Percentiles rank a stretch among this genome's conserved stretches.
Evolutionary conservation across 768 basidiomycete genomes (phyloP).

Genomic region (Suillus subalutaceus): DNA sequence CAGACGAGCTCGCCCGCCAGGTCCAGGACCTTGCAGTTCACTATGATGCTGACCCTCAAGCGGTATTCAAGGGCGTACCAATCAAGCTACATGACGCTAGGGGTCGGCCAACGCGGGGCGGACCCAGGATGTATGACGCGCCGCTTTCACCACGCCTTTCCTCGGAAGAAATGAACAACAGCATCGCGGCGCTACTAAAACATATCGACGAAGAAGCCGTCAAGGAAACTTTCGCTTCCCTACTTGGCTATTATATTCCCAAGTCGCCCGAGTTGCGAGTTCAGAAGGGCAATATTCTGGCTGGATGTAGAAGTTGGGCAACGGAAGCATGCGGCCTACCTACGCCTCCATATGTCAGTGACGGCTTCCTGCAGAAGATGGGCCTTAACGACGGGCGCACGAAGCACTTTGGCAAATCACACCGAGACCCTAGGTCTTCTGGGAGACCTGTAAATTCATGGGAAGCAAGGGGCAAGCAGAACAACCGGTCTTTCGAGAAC

Average conservation of each 20-base stretch:
- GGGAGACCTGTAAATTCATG: constrained; percentile 6
- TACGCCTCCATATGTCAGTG: constrained; percentile 53
- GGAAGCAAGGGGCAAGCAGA: constrained; percentile 10
- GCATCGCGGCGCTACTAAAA: constrained; percentile 33
- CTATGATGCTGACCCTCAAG: constrained; percentile 47
- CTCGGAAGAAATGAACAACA: constrained; percentile 31
- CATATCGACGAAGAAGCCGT: constrained; percentile 53
- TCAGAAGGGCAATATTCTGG: constrained; percentile 45
- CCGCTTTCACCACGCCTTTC: constrained; percentile 17
- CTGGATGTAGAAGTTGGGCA: constrained; percentile 66
- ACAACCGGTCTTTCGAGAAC: not conserved
- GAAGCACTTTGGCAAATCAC: constrained; percentile 21
- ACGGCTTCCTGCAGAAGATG: constrained; percentile 46
- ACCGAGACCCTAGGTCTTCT: not conserved
- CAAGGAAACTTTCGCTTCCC: constrained; percentile 61
- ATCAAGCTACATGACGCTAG: not conserved
- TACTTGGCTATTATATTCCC: constrained; percentile 73
- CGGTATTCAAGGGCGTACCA: constrained; percentile 31
- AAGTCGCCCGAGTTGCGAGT: constrained; percentile 52
- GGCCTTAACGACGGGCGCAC: constrained; percentile 37
- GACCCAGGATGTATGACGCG: constrained; percentile 16
- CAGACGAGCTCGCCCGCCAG: constrained; percentile 48
- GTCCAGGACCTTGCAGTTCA: constrained; percentile 47
- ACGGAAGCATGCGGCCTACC: constrained; percentile 54
- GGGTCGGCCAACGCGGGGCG: constrained; percentile 9